phyloP scores from a whole-genome alignment of 192 early-diverging fungal genomes.

The Entomortierella chlamydospora region DNA sequence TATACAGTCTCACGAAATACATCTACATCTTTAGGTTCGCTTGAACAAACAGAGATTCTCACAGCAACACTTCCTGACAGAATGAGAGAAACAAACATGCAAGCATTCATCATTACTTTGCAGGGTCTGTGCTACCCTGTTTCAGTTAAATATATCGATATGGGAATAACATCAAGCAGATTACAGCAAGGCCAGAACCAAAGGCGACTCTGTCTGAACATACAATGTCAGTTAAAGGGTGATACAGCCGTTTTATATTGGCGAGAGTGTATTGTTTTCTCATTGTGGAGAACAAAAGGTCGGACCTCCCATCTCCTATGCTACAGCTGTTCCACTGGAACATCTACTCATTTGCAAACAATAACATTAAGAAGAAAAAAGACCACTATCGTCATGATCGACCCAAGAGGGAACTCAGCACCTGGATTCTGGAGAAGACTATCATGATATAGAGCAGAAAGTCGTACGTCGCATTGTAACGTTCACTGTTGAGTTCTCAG shows the following conservation, averaged over 20 bases:
- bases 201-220: conserved; percentile 1
- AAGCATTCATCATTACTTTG: neutral
- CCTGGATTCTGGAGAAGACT: no score
- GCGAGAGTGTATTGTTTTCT: neutral
- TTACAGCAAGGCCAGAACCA: conserved; percentile 12
- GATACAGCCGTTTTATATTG: neutral
- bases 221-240: no score
- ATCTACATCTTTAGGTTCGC: conserved; percentile 10
- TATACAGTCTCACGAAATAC: neutral
- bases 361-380: neutral
- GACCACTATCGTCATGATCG: no score
- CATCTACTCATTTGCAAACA: neutral
- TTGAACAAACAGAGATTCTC: conserved; percentile 1
- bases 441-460: neutral
- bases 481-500: conserved; percentile 34
- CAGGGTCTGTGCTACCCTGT: neutral
- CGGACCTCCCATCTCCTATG: conserved; percentile 1
- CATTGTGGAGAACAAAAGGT: neutral
- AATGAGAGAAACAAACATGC: no score
- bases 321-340: conserved; percentile 12
- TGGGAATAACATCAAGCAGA: neutral
- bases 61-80: conserved; percentile 18
- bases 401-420: no score
- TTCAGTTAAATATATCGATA: neutral
- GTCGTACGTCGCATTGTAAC: conserved; percentile 27